Base-by-base conservation (phyloP, 2,329 filamentous ascomycete species). In the Hirsutella rhossiliensis region DNA sequence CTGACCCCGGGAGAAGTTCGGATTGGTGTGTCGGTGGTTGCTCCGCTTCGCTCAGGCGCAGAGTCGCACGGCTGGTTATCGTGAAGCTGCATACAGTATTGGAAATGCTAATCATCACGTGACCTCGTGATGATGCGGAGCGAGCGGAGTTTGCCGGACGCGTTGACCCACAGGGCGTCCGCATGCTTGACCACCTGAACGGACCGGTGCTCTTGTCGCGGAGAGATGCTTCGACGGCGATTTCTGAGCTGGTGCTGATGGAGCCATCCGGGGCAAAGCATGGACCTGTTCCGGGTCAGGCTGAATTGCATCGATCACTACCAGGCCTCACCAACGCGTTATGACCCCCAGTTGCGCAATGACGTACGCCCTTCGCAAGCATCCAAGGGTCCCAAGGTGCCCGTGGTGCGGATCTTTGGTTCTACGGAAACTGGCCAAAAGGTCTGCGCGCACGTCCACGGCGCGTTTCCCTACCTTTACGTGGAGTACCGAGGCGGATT, bases 301-400 rank as follows among this genome's bases (percentile, higher is more conserved):
- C 71, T 98, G 58, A 96, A 98, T 62, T 95, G 87, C 68, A 82
- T 98, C 67, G 92, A 98, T 65, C 82, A 92, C 62, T 98, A 97
- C 62, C 88, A 95, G 66, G 78, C 82, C 36, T 72, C 72, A 11
- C 84, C 88, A 17, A 85, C 87, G 42, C 73, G 75, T 52, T 82
- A 92, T 61, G 89, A 97, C 63, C 87, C 89, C 50, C 74, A 78
- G 49, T 72, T 96, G 51, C 78, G 82, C 48, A 79, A 78, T 52
- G 76, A 78, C 59, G 67, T 78, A 51, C 75, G 68, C 23, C 70
- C 68, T 40, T 76, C 73, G 18, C 73, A 80, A 54, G 65, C 75
- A 47, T 67, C 72, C 49, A 80, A 78, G 47, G 75, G 78, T 30
- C 82, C 85, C 11, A 83, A 80, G 50, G 80, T 97, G 0, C 90